Conservation (phyloP, 2,329 filamentous ascomycete species). For the Alternaria panax region DNA sequence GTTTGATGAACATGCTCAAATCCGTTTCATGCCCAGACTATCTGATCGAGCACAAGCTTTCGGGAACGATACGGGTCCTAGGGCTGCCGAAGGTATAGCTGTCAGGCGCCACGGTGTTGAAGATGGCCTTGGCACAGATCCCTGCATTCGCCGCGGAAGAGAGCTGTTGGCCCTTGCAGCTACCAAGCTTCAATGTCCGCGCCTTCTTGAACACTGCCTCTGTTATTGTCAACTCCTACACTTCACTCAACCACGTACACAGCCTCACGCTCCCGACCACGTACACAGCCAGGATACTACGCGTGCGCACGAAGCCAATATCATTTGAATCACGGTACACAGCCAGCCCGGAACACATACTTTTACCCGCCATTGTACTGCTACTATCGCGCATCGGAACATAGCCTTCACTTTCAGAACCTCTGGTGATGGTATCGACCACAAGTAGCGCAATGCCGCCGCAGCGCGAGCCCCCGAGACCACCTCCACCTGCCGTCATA, state of each 20-base stretch:
- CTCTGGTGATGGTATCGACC: conserved; percentile 40
- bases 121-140: conserved; percentile 16
- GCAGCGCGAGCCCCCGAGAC: conserved; percentile 44
- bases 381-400: neutral
- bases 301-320: neutral
- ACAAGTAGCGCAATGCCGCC: conserved; percentile 25
- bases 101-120: neutral
- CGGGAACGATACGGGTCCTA: neutral
- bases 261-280: neutral
- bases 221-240: neutral
- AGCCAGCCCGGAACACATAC: neutral
- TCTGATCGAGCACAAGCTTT: conserved; percentile 2
- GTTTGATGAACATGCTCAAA: neutral
- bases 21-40: neutral
- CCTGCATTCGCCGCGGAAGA: conserved; percentile 28
- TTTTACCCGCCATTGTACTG: neutral
- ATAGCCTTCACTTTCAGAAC: conserved; percentile 2
- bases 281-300: neutral
- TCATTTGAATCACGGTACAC: neutral
- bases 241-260: neutral
- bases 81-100: neutral
- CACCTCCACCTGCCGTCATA: conserved; percentile 57
- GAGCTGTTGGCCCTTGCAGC: conserved; percentile 19
- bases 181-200: conserved; percentile 15
- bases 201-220: conserved; percentile 11